A percentile compares a stretch with the other conserved stretches of the same genome.
Evolutionary conservation across 2,329 filamentous ascomycete species (phyloP).

Genomic region (Colletotrichum horii): DNA sequence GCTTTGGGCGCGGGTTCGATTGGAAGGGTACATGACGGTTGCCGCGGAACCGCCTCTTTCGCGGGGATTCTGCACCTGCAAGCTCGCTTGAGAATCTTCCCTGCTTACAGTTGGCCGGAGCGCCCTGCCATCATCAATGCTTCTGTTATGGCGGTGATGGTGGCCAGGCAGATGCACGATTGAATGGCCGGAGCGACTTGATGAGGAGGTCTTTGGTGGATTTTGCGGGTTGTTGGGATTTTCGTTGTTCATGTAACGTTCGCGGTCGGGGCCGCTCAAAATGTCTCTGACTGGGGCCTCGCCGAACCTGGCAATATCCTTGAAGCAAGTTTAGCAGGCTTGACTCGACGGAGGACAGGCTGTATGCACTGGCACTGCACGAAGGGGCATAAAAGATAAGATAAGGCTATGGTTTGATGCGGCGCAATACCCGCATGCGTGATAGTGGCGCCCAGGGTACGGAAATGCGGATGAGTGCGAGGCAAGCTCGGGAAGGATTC

Average conservation of each 20-base stretch:
- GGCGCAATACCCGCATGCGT: constrained; percentile 19
- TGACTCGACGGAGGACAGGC: constrained; percentile 13
- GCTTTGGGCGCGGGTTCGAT: constrained; percentile 71
- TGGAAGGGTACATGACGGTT: constrained; percentile 47
- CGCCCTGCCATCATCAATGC: constrained; percentile 69
- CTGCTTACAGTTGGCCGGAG: constrained; percentile 76
- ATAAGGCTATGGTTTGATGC: constrained; percentile 12
- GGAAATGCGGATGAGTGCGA: constrained; percentile 13
- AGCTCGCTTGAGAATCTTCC: constrained; percentile 70
- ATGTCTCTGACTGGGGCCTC: constrained; percentile 78
- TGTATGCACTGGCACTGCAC: not conserved
- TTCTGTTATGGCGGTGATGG: constrained; percentile 71
- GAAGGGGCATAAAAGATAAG: constrained; percentile 19
- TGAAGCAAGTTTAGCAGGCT: constrained; percentile 20
- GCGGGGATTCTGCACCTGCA: constrained; percentile 47
- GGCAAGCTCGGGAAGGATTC: not conserved
- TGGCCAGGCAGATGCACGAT: constrained; percentile 71
- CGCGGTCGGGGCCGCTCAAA: constrained; percentile 71
- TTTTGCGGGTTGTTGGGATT: constrained; percentile 44
- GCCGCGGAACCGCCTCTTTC: constrained; percentile 54
- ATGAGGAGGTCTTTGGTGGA: constrained; percentile 67
- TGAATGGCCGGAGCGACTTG: constrained; percentile 62
- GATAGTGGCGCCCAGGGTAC: constrained; percentile 16
- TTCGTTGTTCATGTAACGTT: constrained; percentile 64
- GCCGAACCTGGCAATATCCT: constrained; percentile 79